Base-by-base conservation (phyloP, 2,329 filamentous ascomycete genomes). In the Hypoxylon sp. region DNA sequence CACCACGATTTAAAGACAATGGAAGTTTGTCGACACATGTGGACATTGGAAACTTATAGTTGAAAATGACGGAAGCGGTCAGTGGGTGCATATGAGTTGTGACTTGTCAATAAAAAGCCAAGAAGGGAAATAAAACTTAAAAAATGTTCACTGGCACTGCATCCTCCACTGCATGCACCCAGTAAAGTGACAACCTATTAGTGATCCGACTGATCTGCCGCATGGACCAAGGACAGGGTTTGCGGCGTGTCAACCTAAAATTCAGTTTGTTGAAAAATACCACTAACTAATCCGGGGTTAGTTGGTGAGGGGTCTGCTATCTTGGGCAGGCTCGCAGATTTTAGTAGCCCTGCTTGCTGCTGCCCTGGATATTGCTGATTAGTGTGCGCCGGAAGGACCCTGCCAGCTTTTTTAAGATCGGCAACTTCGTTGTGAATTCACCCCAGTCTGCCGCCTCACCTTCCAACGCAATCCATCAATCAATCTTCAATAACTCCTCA, bases 281-380 rank as follows among this genome's bases (percentile, higher is more conserved):
- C 62, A 60, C 62, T 66, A 70, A 61, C 68, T 65, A 62, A 68
- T 68, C 68, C 68, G 65, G 68, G 65, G 63, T 65, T 68, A 64
- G 52, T 42, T 42, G 56, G 22, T 59, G 59, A 64, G 54, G 62
- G 57, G 56, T 51, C 46, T 31, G n/a, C 33, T 29, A 17, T 31
- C 42, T 68, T 68, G 65, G 68, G 68, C 65, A 70, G 65, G 53
- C 61, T 52, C 68, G 65, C 68, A 70, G 68, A 65, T 70, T 70
- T 64, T 67, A 70, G 67, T 47, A 68, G 54, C 39, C 39, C 29
- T 22, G 33, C 51, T 54, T 54, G 33, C 22, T 54, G 51, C 35
- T 54, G 51, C 33, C 51, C 54, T 56, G 31, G 54, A 47, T 39
- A 14, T 46, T n/a, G 24, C 8, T 59, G 50, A 56, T 46, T 65